Base-by-base conservation (phyloP, 257 asterid species). In the Linderniella brevidens region DNA sequence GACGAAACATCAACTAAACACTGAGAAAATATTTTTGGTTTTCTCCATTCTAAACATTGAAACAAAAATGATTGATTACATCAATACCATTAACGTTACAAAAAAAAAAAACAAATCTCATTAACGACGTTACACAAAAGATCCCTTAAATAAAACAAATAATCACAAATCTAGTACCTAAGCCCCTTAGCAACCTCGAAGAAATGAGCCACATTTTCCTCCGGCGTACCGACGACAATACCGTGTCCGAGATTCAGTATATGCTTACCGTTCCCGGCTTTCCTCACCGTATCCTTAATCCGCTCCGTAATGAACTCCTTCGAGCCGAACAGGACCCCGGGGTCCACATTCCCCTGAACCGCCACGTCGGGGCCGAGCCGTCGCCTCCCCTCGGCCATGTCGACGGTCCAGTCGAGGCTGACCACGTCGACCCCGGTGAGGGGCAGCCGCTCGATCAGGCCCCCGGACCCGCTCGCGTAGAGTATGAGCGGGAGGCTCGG, bases 341-440 rank as follows among this genome's bases (percentile, higher is more conserved):
- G 96, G 55, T 88, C 98, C 53, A 88, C 80, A 5, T 88, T 84
- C 6, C 98, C 96, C 63, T 88, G 98, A 53, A 88, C 80, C 4
- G 96, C 96, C 53, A 88, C 87, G 41, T 84, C 35, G 6, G 80
- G 55, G 11, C 98, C 93, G 46, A 88, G 63, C 35, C 96, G 71
- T n/a, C 70, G 66, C 62, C 98, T 75, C 9, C 98, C 96, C 17
- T 84, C 96, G 8, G 95, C 94, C 87, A 88, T 88, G 61, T 88
- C 99, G 3, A 85, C 99, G 0, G 96, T 90, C 99, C 99, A 90
- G 42, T 90, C 99, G 79, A 90, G 64, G 80, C 99, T 90, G 29
- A 90, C 78, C 0, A 90, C 99, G 15, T 90, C 96, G 9, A 85
- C 93, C 0, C 96, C 99, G 0, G 99, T 81, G 62, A 81, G 48